Base-by-base conservation (phyloP, 1,139 yeast genomes). In the Taphrina betulina region DNA sequence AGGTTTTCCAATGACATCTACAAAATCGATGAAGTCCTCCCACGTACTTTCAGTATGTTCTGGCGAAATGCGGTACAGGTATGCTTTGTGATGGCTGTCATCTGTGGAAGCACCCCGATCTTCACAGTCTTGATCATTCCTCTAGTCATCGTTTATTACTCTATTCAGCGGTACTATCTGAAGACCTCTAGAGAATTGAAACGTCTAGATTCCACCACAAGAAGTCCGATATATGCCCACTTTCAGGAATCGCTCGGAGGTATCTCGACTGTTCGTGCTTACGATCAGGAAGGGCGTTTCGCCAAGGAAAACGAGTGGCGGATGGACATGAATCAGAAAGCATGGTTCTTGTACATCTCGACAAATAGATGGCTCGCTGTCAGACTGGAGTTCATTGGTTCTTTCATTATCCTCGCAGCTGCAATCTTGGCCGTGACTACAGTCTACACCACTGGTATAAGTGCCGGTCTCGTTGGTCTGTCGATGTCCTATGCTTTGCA, bases 201-300 rank as follows among this genome's bases (percentile, higher is more conserved):
- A 75, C 83, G 99, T 70, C 77, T 92, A 65, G 97, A 92, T 67
- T 87, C 96, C 14, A 86, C 89, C 35, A 86, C 97, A 0, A 80
- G 88, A 71, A 87, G 96, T 7, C 98, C 98, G 28, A 85, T 92
- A 45, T 92, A 81, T 72, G 95, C 97, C 3, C 96, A 94, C 69
- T 92, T 92, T 80, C 98, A 92, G 71, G 98, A 92, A 68, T 83
- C 96, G 2, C 75, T 92, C 60, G 86, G 81, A 62, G 98, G 98
- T 63, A 86, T 92, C 35, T 78, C 89, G 17, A 85, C 95, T 1
- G 86, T 94, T 60, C 79, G 97, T 63, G 97, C 97, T 1, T 94
- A 84, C 67, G 79, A 77, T 53, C 96, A 92, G 68, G 79, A 79
- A 61, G 72, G 74, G 2, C 77, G 97, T 66, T 94, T 92, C 69